A percentile compares a stretch with the other conserved stretches of the same genome.
Evolutionary conservation across 83 land plant genomes (phyloP).

Genomic region (Picea mariana): DNA sequence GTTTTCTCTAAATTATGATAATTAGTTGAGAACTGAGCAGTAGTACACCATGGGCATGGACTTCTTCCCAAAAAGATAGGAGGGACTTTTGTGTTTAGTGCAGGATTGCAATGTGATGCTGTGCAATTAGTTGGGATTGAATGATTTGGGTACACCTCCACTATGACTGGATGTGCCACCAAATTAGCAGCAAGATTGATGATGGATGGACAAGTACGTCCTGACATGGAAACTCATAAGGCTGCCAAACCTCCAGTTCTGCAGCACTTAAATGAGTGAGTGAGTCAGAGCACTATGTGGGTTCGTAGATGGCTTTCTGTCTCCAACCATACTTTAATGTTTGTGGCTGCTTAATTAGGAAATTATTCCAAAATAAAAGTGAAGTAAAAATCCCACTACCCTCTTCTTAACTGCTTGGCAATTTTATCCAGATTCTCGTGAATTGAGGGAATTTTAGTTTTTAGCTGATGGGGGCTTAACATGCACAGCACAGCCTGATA

Average conservation of each 20-base stretch:
- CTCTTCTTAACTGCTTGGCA: too few relatives aligned
- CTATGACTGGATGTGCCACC: slow-evolving; percentile 11
- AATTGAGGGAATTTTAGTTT: too few relatives aligned
- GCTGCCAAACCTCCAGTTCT: slow-evolving; percentile 3
- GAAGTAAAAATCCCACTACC: too few relatives aligned
- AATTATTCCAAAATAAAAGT: too few relatives aligned
- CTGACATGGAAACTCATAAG: slow-evolving; percentile 9
- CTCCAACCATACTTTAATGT: slow-evolving; percentile 4
- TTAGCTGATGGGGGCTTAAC: too few relatives aligned
- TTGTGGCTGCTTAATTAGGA: too few relatives aligned
- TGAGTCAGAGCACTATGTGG: slow-evolving; percentile 15
- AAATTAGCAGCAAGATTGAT: slow-evolving; percentile 10
- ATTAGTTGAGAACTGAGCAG: not conserved
- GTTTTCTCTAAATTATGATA: slow-evolving; percentile 5
- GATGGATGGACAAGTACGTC: slow-evolving; percentile 3
- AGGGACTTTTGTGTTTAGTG: not conserved
- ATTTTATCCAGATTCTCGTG: too few relatives aligned
- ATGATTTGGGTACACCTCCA: slow-evolving; percentile 4
- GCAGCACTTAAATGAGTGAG: slow-evolving; percentile 12
- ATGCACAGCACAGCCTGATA: too few relatives aligned
- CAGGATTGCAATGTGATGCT: too few relatives aligned
- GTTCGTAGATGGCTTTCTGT: slow-evolving; percentile 5
- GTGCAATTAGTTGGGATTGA: slow-evolving; percentile 3
- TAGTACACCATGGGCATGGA: not conserved
- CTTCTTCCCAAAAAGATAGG: slow-evolving; percentile 15